phyloP scores from a whole-genome alignment of 2,329 filamentous ascomycete species.

The Hortaea werneckii region DNA sequence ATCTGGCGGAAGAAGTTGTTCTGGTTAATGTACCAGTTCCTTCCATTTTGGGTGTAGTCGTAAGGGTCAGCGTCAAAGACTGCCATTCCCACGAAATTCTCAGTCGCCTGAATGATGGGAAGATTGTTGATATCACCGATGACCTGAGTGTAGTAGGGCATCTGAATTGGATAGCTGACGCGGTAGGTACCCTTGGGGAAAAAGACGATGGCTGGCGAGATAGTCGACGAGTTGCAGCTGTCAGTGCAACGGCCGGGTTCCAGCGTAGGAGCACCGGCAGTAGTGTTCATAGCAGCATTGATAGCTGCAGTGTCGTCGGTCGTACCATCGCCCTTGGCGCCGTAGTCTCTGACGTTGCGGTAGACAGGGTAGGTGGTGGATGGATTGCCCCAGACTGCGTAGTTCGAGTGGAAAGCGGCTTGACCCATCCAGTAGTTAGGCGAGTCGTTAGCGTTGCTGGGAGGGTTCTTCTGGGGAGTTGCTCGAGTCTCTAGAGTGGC shows the following conservation, averaged over 20 bases:
- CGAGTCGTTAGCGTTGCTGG: conserved; percentile 2
- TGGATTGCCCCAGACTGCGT: conserved; percentile 52
- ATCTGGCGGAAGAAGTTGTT: conserved; percentile 48
- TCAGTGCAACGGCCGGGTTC: conserved; percentile 39
- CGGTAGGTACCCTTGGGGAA: conserved; percentile 49
- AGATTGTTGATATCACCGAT: conserved; percentile 47
- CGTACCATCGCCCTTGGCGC: conserved; percentile 46
- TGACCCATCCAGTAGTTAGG: conserved; percentile 61
- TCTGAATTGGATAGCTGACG: conserved; percentile 44
- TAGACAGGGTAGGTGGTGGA: conserved; percentile 50
- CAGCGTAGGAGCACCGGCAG: conserved; percentile 7
- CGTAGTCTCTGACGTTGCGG: conserved; percentile 38
- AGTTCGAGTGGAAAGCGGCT: conserved; percentile 54
- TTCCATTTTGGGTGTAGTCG: conserved; percentile 37
- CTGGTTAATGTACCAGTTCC: conserved; percentile 43
- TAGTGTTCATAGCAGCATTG: conserved; percentile 34
- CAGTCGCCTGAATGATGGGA: conserved; percentile 35
- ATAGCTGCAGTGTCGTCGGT: conserved; percentile 53
- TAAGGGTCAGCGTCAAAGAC: conserved; percentile 88
- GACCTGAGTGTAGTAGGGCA: conserved; percentile 53
- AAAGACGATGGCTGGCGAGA: conserved; percentile 43
- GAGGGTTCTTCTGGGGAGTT: conserved; percentile 11
- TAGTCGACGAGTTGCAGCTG: conserved; percentile 51
- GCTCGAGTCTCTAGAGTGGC: conserved; percentile 13
- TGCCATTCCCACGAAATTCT: conserved; percentile 67